These are phyloP conservation scores for Begonia peltatifolia DNA, from an alignment of 306 rosid genomes.

Conservation along the genomic window DNA sequence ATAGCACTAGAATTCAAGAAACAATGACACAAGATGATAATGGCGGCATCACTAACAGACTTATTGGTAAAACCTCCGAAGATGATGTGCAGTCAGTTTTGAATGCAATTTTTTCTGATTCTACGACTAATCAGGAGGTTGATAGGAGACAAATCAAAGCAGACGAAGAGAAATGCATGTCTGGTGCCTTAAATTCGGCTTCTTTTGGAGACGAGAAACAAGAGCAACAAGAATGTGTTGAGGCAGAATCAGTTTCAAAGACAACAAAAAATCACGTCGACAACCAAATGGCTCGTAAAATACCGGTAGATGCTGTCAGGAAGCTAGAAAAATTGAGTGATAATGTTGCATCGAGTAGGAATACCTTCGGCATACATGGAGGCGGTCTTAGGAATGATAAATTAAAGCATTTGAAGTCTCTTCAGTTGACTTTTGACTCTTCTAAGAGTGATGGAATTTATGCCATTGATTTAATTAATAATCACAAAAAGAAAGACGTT, in stretches of 20 bases:
- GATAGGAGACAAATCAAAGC: conserved; percentile 11
- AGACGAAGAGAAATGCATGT: conserved; percentile 10
- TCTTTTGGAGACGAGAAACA: conserved; percentile 17
- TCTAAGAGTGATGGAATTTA: conserved; percentile 16
- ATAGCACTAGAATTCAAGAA: conserved; percentile 23
- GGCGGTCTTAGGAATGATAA: conserved; percentile 21
- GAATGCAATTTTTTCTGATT: conserved; percentile 10
- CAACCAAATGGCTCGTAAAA: conserved; percentile 17
- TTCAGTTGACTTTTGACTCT: conserved; percentile 22
- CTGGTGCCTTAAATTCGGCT: conserved; percentile 6
- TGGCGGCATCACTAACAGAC: conserved; percentile 9
- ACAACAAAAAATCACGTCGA: conserved; percentile 17
- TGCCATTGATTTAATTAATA: conserved; percentile 13
- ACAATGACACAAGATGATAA: conserved; percentile 11
- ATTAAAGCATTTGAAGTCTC: conserved; percentile 22
- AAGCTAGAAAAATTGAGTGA: conserved; percentile 17
- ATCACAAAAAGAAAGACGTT: conserved; percentile 21
- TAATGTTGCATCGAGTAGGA: conserved; percentile 14
- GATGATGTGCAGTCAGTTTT: not conserved
- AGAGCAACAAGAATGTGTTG: conserved; percentile 15
- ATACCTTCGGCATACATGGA: conserved; percentile 16
- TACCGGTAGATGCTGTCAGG: conserved; percentile 21
- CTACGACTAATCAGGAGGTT: conserved; percentile 19
- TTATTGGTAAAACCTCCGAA: conserved; percentile 11
- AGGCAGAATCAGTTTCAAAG: conserved; percentile 7